phyloP scores from a whole-genome alignment of 2,329 filamentous ascomycete species.

The Pseudopyricularia javanii region DNA sequence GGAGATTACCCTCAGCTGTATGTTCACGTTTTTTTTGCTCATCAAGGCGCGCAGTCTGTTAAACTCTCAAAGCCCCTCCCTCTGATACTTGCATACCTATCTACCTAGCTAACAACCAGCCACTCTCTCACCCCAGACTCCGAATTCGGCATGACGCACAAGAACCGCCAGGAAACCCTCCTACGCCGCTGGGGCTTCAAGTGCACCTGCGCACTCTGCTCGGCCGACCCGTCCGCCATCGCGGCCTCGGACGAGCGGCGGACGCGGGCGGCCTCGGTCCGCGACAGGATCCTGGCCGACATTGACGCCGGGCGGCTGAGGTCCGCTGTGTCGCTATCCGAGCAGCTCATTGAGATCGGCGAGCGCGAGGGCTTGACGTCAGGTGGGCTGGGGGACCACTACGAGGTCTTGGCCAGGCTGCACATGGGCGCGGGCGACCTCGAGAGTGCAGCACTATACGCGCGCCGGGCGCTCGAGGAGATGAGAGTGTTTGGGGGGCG shows the following conservation, averaged over 20 bases:
- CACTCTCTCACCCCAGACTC: slow-evolving; percentile 6
- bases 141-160: slow-evolving; percentile 8
- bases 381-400: slow-evolving; percentile 14
- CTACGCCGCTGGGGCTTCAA: slow-evolving; percentile 13
- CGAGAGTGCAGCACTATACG: slow-evolving; percentile 9
- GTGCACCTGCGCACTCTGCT: slow-evolving; percentile 15
- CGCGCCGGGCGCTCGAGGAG: slow-evolving; percentile 9
- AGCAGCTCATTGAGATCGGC: slow-evolving; percentile 9
- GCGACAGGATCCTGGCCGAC: neutral
- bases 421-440: slow-evolving; percentile 9
- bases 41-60: no score
- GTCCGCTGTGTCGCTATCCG: slow-evolving; percentile 10
- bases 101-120: neutral
- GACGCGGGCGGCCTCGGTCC: neutral
- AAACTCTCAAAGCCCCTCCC: no score
- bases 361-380: slow-evolving; percentile 11
- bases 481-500: slow-evolving; percentile 6
- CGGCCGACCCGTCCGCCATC: slow-evolving; percentile 1
- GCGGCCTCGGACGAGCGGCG: slow-evolving; percentile 13
- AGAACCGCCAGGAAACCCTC: slow-evolving; percentile 8
- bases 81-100: no score
- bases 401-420: slow-evolving; percentile 14
- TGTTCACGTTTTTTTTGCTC: neutral
- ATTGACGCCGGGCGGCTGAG: neutral
- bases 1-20: slow-evolving; percentile 19